Evolutionary conservation across 75 land plant genomes (phyloP).

Genomic region (Chamaecyparis obtusa): DNA sequence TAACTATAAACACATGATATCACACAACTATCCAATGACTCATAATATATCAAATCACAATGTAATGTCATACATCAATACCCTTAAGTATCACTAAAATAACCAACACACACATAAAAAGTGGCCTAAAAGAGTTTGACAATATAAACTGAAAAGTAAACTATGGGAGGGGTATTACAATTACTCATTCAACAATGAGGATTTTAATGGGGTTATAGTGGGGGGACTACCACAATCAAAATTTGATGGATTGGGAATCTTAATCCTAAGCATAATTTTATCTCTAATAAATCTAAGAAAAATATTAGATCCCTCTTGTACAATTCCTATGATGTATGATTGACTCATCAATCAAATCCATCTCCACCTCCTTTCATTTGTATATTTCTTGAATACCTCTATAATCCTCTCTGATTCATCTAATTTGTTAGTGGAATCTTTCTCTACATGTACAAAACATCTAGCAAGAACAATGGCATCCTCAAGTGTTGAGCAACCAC

Average conservation of each 20-base stretch:
- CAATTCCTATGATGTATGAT: constrained; percentile 22
- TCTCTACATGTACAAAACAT: constrained; percentile 1
- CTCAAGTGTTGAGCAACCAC: constrained; percentile 52
- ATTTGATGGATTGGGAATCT: not conserved
- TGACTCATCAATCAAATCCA: constrained; percentile 12
- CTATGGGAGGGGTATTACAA: no score
- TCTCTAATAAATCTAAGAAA: constrained; percentile 16
- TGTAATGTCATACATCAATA: no score
- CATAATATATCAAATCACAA: no score
- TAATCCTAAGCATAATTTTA: constrained; percentile 18
- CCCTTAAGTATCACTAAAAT: no score
- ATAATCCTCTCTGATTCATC: not conserved
- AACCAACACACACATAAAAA: no score
- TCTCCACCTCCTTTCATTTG: constrained; percentile 39
- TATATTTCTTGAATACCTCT: constrained; percentile 26
- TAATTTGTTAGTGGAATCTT: not conserved
- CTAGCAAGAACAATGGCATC: constrained; percentile 58
- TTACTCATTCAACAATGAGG: no score
- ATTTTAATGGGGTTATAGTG: no score
- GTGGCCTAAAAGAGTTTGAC: no score
- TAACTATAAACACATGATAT: no score
- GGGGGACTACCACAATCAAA: constrained; percentile 37
- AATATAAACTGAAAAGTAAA: no score
- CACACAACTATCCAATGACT: no score
- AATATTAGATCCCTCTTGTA: constrained; percentile 18